Percentiles rank a stretch among this genome's conserved stretches.
phyloP scores from a whole-genome alignment of 140 eudicot species.

The Ambrosia hybrid region DNA sequence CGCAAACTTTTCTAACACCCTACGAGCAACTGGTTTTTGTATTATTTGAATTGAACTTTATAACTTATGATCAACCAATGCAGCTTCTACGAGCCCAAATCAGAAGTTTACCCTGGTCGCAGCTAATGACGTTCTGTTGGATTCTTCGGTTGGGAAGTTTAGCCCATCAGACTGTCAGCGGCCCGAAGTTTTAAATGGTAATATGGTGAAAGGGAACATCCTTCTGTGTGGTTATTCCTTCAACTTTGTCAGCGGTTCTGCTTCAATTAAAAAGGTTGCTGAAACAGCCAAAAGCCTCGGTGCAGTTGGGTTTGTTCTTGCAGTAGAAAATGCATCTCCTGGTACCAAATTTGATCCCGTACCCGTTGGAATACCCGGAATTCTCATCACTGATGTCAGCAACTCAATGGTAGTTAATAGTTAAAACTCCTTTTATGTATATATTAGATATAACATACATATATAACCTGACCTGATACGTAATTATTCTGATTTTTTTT shows the following conservation, averaged over 20 bases:
- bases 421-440: not conserved
- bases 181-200: conserved; percentile 84
- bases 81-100: conserved; percentile 85
- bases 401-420: conserved; percentile 64
- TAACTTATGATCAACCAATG: conserved; percentile 32
- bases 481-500: conserved; percentile 18
- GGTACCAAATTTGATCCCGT: conserved; percentile 96
- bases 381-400: conserved; percentile 77
- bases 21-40: not conserved
- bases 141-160: conserved; percentile 58
- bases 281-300: conserved; percentile 92
- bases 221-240: conserved; percentile 97
- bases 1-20: no score
- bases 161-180: conserved; percentile 92
- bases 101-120: conserved; percentile 75
- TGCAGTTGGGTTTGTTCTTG: conserved; percentile 94
- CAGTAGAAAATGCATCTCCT: conserved; percentile 89
- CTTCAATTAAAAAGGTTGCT: conserved; percentile 76
- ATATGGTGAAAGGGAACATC: conserved; percentile 88
- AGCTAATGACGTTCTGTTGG: conserved; percentile 87
- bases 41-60: not conserved
- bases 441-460: conserved; percentile 3
- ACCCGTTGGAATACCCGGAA: conserved; percentile 88
- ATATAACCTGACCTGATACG: not conserved
- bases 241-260: conserved; percentile 85